Evolutionary conservation across 208 protist species (phyloP), one percentile per base, ranked within the genome.

Genomic region (Crithidia fasciculata): DNA sequence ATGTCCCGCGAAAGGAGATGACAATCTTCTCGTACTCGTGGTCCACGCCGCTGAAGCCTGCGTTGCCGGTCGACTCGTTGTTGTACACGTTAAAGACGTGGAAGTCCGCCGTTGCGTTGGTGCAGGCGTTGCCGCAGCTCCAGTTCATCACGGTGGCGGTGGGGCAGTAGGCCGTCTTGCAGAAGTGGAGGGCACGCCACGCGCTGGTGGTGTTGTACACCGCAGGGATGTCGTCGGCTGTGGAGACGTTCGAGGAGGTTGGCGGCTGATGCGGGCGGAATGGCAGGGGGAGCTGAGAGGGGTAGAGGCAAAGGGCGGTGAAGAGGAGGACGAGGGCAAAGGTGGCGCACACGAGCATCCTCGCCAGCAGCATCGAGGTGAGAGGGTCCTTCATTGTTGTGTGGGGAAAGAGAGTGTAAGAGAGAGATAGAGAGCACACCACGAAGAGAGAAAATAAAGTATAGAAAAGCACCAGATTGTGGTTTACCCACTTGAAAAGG

Each of bases 251-350:
- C 16, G 41, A 8, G 43, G 7, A 40, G 6, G 59, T 19, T 13
- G 41, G 45, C 0, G 59, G 12, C 12, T 8, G 37, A 3, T 58
- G 40, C 13, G n/a, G n/a, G 13, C 3, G 39, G 5, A 37, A 16
- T 16, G 49, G 47, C 8, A 28, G 64, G 15, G 39, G 39, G 41
- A 13, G 4, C 9, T 4, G 8, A 18, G n/a, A 18, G n/a, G 47
- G 13, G 8, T n/a, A 41, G 18, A 73, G 13, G 10, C 8, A 39
- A 13, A 66, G 37, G 13, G 75, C 88, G 69, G 81, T 89, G 36
- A 98, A 75, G 15, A 99, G 74, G 8, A 98, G 82, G 61, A 96
- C 91, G 15, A 93, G 87, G 37, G 86, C 71, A 72, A 98, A 93
- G 19, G 86, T 61, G 75, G 98, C 97, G 66, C 82, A 87, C 39